A percentile compares a stretch with the other conserved stretches of the same genome.
These are phyloP conservation scores for Wickerhamomyces hampshirensis DNA, from an alignment of 805 yeast species.

Conservation along the genomic window DNA sequence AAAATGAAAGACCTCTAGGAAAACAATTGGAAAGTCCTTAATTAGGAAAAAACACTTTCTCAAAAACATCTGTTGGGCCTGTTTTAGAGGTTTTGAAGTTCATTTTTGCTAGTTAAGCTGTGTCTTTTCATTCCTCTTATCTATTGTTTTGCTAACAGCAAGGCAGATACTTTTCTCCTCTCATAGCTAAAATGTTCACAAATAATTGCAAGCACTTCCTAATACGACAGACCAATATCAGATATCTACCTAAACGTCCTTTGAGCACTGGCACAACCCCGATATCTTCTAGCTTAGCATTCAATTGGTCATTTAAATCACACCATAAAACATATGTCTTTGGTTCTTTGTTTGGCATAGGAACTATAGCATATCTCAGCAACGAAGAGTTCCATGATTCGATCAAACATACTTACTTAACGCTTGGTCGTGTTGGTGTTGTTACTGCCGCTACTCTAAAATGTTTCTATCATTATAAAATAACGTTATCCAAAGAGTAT, in stretches of 20 bases:
- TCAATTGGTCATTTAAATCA: slow-evolving; percentile 1
- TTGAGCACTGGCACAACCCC: neutral
- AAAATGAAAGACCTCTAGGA: no score
- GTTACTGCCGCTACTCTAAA: slow-evolving; percentile 64
- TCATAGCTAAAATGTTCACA: no score
- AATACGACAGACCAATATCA: neutral
- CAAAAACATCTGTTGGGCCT: no score
- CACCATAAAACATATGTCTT: slow-evolving; percentile 6
- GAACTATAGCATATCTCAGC: slow-evolving; percentile 6
- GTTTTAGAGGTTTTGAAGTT: no score
- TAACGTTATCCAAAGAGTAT: slow-evolving; percentile 43
- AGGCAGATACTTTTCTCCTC: no score
- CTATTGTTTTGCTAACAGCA: no score
- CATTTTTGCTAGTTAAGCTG: no score
- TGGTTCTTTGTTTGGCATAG: slow-evolving; percentile 5
- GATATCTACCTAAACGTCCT: neutral
- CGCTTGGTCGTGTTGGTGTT: slow-evolving; percentile 12
- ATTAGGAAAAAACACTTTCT: no score
- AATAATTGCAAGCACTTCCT: no score
- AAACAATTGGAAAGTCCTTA: no score
- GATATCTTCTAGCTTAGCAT: slow-evolving; percentile 1
- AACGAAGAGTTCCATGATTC: slow-evolving; percentile 14
- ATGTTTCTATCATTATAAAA: slow-evolving; percentile 70
- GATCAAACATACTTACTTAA: slow-evolving; percentile 10
- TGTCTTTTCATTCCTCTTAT: no score